phyloP scores from a whole-genome alignment of 179 eudicot genomes.

The Camellia oleifera region DNA sequence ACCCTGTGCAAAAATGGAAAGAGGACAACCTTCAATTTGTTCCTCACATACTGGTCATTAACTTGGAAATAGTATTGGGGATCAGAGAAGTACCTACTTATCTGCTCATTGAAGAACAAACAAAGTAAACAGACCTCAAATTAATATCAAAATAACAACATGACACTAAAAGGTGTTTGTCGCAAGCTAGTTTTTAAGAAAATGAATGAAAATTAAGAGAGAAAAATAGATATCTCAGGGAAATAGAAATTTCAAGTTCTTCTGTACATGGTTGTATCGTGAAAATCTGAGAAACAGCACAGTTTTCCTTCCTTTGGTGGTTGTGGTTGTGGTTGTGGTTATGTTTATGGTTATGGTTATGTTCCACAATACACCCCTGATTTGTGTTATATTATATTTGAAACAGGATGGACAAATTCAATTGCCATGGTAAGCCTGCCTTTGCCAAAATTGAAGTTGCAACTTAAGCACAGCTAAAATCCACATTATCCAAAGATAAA shows the following conservation, averaged over 20 bases:
- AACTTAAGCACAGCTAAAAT: slow-evolving; percentile 3
- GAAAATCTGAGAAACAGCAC: neutral
- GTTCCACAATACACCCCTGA: neutral
- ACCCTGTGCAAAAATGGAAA: slow-evolving; percentile 90
- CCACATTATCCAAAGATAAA: neutral
- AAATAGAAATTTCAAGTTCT: too few species aligned
- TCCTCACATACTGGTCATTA: slow-evolving; percentile 84
- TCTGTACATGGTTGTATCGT: neutral
- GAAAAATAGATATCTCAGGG: too few species aligned
- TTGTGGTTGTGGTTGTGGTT: neutral
- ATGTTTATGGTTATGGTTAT: neutral
- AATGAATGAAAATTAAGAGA: too few species aligned
- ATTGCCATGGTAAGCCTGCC: neutral
- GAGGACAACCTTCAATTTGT: slow-evolving; percentile 83
- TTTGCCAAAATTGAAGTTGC: neutral
- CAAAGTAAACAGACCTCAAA: neutral
- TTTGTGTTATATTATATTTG: neutral
- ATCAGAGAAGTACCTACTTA: slow-evolving; percentile 79
- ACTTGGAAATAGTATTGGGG: slow-evolving; percentile 44
- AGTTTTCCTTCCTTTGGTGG: neutral
- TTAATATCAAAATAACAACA: neutral
- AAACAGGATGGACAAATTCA: neutral
- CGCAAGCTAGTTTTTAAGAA: too few species aligned
- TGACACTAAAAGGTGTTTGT: too few species aligned
- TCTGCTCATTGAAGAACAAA: slow-evolving; percentile 36